A percentile compares a stretch with the other conserved stretches of the same genome.
Conservation (phyloP, 352 stramenopile species). For the Achlya hypogyna region DNA sequence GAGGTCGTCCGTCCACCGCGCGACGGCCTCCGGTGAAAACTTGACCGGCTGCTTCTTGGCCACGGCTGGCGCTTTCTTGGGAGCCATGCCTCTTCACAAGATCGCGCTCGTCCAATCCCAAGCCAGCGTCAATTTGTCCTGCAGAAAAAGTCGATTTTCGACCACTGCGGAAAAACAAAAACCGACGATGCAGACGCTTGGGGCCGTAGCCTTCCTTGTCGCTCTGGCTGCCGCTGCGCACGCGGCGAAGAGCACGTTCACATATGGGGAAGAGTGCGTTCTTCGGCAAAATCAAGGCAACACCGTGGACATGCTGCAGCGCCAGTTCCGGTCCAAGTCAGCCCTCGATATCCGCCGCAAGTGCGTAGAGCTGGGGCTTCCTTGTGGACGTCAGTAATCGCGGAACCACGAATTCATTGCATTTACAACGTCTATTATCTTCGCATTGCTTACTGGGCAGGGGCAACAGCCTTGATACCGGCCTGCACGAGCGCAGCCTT, state of each 20-base stretch:
- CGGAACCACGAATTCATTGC: background rate
- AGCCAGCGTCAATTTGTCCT: background rate
- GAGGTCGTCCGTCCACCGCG: background rate
- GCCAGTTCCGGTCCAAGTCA: background rate
- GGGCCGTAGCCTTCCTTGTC: background rate
- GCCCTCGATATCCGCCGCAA: slow-evolving; percentile 12
- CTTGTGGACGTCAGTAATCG: background rate
- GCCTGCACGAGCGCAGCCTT: background rate
- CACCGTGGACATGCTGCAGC: slow-evolving; percentile 6
- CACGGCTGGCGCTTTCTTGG: background rate
- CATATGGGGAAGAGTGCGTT: slow-evolving; percentile 18
- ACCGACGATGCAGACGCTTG: background rate
- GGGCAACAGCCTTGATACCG: background rate
- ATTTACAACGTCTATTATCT: too few species aligned
- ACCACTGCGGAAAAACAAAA: background rate
- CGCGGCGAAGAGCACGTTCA: background rate
- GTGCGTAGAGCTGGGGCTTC: slow-evolving; percentile 13
- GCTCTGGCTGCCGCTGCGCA: background rate
- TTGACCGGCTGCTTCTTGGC: background rate
- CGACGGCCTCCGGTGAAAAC: background rate
- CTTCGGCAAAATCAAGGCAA: slow-evolving; percentile 12
- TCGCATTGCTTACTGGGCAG: slow-evolving; percentile 1
- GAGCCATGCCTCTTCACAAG: background rate
- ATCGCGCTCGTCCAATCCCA: background rate
- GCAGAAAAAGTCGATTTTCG: too few species aligned